These are phyloP conservation scores for Rubroboletus pulcherrimus DNA, from an alignment of 768 basidiomycete genomes.

Conservation along the genomic window DNA sequence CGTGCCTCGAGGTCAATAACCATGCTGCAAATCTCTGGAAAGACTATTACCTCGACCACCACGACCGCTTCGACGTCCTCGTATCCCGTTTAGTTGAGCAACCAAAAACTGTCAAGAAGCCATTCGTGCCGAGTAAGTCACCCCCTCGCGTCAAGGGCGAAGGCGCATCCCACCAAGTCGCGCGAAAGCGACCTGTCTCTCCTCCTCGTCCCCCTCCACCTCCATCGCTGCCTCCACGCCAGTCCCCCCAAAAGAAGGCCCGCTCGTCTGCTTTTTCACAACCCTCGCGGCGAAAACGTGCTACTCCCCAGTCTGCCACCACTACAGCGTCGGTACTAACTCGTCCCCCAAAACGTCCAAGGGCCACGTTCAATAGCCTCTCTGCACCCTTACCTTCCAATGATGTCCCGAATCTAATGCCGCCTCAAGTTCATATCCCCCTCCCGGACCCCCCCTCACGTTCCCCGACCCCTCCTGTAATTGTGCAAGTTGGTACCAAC, in stretches of 20 bases:
- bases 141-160: constrained; percentile 7
- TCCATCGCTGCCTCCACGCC: constrained; percentile 21
- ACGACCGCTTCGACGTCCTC: constrained; percentile 50
- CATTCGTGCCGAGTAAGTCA: constrained; percentile 13
- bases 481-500: constrained; percentile 40
- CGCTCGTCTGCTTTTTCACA: constrained; percentile 23
- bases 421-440: constrained; percentile 57
- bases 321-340: constrained; percentile 17
- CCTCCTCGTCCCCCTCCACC: constrained; percentile 2
- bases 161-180: constrained; percentile 23
- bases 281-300: constrained; percentile 25
- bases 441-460: constrained; percentile 63
- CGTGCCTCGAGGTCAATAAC: constrained; percentile 36
- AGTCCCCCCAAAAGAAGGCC: constrained; percentile 22
- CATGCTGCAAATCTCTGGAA: constrained; percentile 67
- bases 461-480: constrained; percentile 64
- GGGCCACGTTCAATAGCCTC: constrained; percentile 56
- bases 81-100: constrained; percentile 23
- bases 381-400: constrained; percentile 38
- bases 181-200: constrained; percentile 36
- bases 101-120: constrained; percentile 32
- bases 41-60: constrained; percentile 75
- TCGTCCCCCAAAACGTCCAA: constrained; percentile 30
- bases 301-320: constrained; percentile 17
- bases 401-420: constrained; percentile 47